Evolutionary conservation across 2,329 filamentous ascomycete genomes (phyloP).

Genomic region (Thielaviopsis populi): DNA sequence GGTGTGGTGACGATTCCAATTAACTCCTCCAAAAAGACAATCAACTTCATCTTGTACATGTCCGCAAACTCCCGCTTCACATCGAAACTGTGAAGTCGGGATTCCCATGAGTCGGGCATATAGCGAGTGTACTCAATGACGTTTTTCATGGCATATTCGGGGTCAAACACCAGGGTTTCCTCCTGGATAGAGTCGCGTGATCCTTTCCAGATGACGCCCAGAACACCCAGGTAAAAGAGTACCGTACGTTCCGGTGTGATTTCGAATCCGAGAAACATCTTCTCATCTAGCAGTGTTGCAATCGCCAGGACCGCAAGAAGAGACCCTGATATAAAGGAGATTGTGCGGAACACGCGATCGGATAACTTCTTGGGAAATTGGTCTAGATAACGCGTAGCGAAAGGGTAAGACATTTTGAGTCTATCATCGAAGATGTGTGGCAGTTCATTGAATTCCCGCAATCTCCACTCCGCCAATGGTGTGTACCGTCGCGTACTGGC

Average conservation of each 20-base stretch:
- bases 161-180: constrained; percentile 80
- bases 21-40: constrained; percentile 87
- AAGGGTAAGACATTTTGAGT: constrained; percentile 87
- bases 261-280: constrained; percentile 82
- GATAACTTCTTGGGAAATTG: constrained; percentile 95
- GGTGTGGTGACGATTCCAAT: constrained; percentile 86
- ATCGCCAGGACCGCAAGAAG: constrained; percentile 73
- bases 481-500: constrained; percentile 85
- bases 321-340: constrained; percentile 77
- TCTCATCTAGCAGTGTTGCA: constrained; percentile 74
- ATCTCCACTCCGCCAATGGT: constrained; percentile 91
- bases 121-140: constrained; percentile 92
- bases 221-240: constrained; percentile 75
- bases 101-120: constrained; percentile 75
- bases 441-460: constrained; percentile 94
- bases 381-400: constrained; percentile 79
- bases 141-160: constrained; percentile 72
- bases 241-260: constrained; percentile 78
- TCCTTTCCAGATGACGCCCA: constrained; percentile 70
- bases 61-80: constrained; percentile 80
- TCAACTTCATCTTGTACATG: constrained; percentile 80
- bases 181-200: constrained; percentile 73
- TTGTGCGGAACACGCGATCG: constrained; percentile 66
- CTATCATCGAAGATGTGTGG: constrained; percentile 82
- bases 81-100: constrained; percentile 81